phyloP scores from a whole-genome alignment of 1,284 basidiomycete species.

The Cutaneotrichosporon cavernicola region DNA sequence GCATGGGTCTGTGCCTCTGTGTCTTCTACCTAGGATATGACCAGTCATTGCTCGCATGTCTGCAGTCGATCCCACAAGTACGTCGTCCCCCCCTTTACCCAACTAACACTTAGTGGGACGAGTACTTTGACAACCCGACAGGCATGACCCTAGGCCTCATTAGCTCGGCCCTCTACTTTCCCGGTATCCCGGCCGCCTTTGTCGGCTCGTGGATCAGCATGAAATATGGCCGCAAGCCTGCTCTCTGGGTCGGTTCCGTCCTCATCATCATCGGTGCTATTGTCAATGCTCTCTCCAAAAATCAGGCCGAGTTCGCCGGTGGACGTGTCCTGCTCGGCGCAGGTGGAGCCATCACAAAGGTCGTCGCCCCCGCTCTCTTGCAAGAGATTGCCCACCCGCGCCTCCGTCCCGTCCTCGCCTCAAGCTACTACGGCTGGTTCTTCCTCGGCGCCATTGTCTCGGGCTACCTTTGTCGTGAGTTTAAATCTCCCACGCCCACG shows the following conservation, averaged over 20 bases:
- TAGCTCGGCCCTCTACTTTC: background rate
- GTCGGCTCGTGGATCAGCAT: background rate
- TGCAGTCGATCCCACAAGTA: background rate
- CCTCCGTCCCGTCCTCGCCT: conserved; percentile 67
- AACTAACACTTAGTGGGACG: background rate
- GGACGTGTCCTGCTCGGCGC: background rate
- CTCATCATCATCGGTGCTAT: background rate
- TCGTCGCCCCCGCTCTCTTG: conserved; percentile 57
- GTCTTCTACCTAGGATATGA: background rate
- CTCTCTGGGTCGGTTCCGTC: background rate
- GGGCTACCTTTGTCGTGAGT: conserved; percentile 23
- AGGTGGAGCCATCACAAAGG: background rate
- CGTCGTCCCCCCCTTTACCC: background rate
- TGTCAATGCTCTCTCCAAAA: background rate
- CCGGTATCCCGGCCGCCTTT: conserved; percentile 40
- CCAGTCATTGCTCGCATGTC: background rate
- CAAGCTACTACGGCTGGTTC: conserved; percentile 76
- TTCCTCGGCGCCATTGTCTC: conserved; percentile 59
- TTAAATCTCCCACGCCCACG: background rate
- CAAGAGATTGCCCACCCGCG: conserved; percentile 73
- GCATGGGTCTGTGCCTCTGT: background rate
- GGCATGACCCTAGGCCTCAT: background rate
- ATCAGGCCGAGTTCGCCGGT: background rate
- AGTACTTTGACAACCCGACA: background rate
- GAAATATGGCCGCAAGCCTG: background rate